These are phyloP conservation scores for Saturnispora hagleri DNA, from an alignment of 805 yeast genomes.

Conservation along the genomic window DNA sequence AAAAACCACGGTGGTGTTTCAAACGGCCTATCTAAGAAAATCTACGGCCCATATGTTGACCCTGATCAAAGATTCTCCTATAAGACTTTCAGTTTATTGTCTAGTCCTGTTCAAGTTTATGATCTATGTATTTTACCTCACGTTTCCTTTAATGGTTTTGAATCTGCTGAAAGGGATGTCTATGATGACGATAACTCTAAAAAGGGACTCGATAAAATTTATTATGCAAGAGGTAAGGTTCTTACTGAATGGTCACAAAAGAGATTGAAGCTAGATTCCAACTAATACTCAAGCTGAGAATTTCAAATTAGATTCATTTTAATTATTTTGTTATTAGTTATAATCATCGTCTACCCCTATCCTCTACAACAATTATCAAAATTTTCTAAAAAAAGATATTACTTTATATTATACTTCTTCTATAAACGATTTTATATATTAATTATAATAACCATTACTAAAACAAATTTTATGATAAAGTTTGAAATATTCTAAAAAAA, in stretches of 20 bases:
- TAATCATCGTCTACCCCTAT: not conserved
- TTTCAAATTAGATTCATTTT: too few relatives aligned
- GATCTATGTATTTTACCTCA: constrained; percentile 24
- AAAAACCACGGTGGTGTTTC: constrained; percentile 11
- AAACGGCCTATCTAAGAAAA: constrained; percentile 9
- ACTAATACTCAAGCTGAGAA: not conserved
- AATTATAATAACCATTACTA: not conserved
- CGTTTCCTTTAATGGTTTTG: constrained; percentile 24
- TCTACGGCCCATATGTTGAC: constrained; percentile 22
- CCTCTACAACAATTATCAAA: not conserved
- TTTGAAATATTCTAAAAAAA: too few relatives aligned
- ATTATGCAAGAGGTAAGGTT: constrained; percentile 22
- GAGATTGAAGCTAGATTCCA: constrained; percentile 14
- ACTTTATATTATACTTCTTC: not conserved
- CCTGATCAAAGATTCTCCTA: constrained; percentile 18
- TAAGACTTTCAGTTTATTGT: constrained; percentile 19
- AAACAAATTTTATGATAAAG: too few relatives aligned
- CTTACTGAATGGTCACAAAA: constrained; percentile 18
- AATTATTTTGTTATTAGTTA: too few relatives aligned
- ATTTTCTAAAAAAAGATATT: not conserved
- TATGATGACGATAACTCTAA: constrained; percentile 23
- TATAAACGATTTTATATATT: not conserved
- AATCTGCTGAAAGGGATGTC: constrained; percentile 15
- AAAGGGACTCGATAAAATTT: constrained; percentile 19
- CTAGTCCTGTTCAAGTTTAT: constrained; percentile 26